A percentile compares a stretch with the other conserved stretches of the same genome.
Evolutionary conservation across 345 rosid species (phyloP).

Genomic region (Eucalyptus grandis): DNA sequence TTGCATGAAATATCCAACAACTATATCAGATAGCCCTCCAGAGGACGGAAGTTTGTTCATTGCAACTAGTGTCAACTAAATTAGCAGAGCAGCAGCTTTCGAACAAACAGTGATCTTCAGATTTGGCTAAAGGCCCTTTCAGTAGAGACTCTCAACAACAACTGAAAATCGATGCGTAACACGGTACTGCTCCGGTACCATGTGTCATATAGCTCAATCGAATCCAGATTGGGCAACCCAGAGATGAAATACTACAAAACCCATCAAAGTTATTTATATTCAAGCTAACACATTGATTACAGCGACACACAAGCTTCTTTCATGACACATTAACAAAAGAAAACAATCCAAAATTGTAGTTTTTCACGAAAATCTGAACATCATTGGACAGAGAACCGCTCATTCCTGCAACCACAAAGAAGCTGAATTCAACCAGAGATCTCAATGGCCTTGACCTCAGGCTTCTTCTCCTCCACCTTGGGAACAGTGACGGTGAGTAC

Average conservation of each 20-base stretch:
- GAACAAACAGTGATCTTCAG: too few species aligned
- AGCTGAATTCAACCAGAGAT: background rate
- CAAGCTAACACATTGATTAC: background rate
- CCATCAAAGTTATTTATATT: background rate
- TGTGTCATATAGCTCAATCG: too few species aligned
- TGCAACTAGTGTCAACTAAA: too few species aligned
- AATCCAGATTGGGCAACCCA: too few species aligned
- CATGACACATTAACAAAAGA: background rate
- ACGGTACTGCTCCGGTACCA: too few species aligned
- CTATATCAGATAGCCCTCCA: too few species aligned
- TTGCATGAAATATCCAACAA: too few species aligned
- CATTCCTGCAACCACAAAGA: background rate
- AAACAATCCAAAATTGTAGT: background rate
- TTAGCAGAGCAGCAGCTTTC: too few species aligned
- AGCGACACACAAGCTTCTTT: background rate
- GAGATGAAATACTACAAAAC: background rate
- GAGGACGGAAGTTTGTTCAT: too few species aligned
- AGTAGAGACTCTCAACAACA: too few species aligned
- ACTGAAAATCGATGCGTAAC: too few species aligned
- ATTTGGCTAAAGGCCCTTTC: too few species aligned
- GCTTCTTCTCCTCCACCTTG: constrained; percentile 1
- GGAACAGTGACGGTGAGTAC: constrained; percentile 9
- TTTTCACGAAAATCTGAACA: background rate
- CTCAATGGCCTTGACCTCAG: background rate
- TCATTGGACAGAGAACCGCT: background rate